Evolutionary conservation across 1,284 basidiomycete species (phyloP), one percentile per base, ranked within the genome.

Genomic region (Cutaneotrichosporon daszewskae): DNA sequence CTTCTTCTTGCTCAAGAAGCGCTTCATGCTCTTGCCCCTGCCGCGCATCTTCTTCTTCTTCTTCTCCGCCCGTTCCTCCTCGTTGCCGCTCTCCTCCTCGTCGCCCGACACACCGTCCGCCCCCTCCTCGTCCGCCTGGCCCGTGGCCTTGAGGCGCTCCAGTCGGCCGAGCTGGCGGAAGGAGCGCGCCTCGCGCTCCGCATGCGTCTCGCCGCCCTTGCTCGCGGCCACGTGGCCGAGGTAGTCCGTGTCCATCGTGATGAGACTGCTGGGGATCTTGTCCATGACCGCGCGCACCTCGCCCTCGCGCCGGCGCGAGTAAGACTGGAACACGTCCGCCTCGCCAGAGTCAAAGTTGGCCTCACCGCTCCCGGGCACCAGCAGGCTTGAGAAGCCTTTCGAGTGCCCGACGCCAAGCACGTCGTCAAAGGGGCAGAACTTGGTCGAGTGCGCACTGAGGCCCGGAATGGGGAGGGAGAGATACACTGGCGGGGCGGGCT

Each of bases 191-290:
- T 68, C 64, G 22, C 79, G 75, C 32, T 74, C 72, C 66, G 37
- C 77, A 74, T 49, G 80, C 75, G 34, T 79, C 77, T 43, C 68
- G 44, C 55, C 70, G 73, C 26, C 57, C 44, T 80, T 32, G 76
- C 80, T 40, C 75, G 77, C 78, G 7, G 79, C 82, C 32, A 91
- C 73, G 16, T 79, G 79, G 19, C 88, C 89, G 25, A 90, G 72
- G 62, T 87, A 81, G 45, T 89, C 83, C 0, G 87, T 82, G 68
- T 96, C 88, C 45, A 97, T 77, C 1, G 87, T 79, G 59, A 99
- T 98, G 74, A 95, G 82, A 54, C 96, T 91, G 4, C 90, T 85
- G 72, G 86, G 85, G 51, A 97, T 84, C 85, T 97, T 98, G 71
- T 98, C 94, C 55, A 98, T 72, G 25, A 98, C 77, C 31, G 76